Base-by-base conservation (phyloP, 805 yeast species). In the Clavispora santaluciae region DNA sequence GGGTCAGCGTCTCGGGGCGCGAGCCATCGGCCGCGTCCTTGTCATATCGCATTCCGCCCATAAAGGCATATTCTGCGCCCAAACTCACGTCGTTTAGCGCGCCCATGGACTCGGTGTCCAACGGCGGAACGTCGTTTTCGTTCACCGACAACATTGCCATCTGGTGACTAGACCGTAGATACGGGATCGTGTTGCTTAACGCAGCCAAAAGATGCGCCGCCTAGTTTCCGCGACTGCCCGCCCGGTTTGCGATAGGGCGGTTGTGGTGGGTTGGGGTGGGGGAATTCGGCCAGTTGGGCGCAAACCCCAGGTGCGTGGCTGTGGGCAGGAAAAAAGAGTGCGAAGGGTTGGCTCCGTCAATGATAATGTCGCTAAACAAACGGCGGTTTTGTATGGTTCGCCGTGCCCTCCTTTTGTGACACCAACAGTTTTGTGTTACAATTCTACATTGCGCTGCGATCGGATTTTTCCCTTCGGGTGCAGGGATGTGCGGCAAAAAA, bases 401-500 rank as follows among this genome's bases (percentile, higher is more conserved):
- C 29, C 13, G n/a, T 15, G 9, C 31, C 9, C 31, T 15, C 6
- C 31, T 28, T 28, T 28, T 28, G 31, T 28, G 31, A 28, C 31
- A 28, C 31, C 20, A 23, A n/a, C 37, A 22, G 21, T 24, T 35
- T 35, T 35, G 38, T 35, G 38, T 25, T 25, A 35, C 38, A 24
- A 21, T 15, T 17, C 9, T 29, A 20, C 33, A 13, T 23, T n/a
- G n/a, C n/a, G n/a, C n/a, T n/a, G n/a, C n/a, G n/a, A n/a, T n/a
- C n/a, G n/a, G n/a, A n/a, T n/a, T n/a, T n/a, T n/a, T n/a, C n/a
- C n/a, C n/a, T n/a, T n/a, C n/a, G n/a, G n/a, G n/a, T n/a, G n/a
- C n/a, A n/a, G n/a, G n/a, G n/a, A n/a, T n/a, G n/a, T 28, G 31
- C 31, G 20, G 9, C 20, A 28, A 40, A 40, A 40, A 35, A 24